Conservation (phyloP, 208 protist species). For the Wallacemonas rigidus region DNA sequence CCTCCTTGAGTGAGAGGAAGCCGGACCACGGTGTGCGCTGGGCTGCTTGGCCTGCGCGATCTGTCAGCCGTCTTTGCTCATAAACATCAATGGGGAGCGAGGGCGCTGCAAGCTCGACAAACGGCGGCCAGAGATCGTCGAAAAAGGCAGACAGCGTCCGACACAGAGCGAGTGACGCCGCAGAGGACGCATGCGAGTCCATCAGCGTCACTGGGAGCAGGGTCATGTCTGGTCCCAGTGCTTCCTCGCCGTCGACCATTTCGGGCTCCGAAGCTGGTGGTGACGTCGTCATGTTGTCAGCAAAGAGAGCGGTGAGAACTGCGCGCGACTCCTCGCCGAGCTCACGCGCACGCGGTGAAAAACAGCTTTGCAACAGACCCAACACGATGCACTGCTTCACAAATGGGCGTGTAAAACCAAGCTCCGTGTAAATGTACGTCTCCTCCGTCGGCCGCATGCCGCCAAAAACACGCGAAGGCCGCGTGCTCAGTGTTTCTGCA, state of each 20-base stretch:
- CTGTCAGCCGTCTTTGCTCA: conserved; percentile 38
- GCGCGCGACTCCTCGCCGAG: conserved; percentile 7
- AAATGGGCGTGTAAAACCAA: conserved; percentile 62
- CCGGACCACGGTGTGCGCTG: conserved; percentile 15
- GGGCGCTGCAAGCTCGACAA: conserved; percentile 44
- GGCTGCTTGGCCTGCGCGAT: conserved; percentile 33
- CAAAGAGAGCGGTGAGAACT: conserved; percentile 1
- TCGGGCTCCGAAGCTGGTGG: neutral
- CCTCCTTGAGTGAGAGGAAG: conserved; percentile 29
- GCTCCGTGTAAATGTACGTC: conserved; percentile 72
- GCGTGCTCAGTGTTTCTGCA: conserved; percentile 39
- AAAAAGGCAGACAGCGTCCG: conserved; percentile 23
- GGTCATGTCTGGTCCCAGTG: neutral
- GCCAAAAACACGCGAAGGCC: conserved; percentile 45
- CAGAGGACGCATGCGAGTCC: neutral
- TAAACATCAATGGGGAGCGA: conserved; percentile 31
- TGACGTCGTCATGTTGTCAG: neutral
- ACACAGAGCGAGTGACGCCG: neutral
- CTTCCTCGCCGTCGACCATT: conserved; percentile 4
- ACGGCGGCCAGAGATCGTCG: conserved; percentile 61
- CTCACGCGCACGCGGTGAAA: neutral
- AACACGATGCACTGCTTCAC: conserved; percentile 55
- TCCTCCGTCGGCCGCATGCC: conserved; percentile 46
- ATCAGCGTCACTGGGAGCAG: neutral
- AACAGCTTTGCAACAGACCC: conserved; percentile 30